Evolutionary conservation across 2,329 filamentous ascomycete species (phyloP).

Genomic region (Pleurostoma richardsiae): DNA sequence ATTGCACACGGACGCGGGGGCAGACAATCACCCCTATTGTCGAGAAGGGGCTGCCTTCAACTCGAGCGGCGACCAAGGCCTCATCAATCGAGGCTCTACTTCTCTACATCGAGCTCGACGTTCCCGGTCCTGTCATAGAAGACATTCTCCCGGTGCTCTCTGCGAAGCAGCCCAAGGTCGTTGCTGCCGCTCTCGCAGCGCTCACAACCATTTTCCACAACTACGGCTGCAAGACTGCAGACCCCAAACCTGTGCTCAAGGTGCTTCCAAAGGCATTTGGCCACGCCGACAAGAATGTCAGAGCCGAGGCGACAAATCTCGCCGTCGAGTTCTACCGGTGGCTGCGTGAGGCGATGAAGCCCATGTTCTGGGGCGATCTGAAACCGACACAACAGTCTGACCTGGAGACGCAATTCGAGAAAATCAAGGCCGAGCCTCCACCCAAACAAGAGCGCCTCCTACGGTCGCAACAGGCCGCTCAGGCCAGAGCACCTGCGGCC

Average conservation of each 20-base stretch:
- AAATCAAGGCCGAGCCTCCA: slow-evolving; percentile 77
- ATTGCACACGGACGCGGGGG: slow-evolving; percentile 71
- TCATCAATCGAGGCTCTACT: slow-evolving; percentile 82
- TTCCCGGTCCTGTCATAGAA: slow-evolving; percentile 79
- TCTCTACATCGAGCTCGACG: slow-evolving; percentile 86
- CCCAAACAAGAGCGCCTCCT: slow-evolving; percentile 90
- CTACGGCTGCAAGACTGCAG: slow-evolving; percentile 90
- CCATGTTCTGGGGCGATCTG: slow-evolving; percentile 92
- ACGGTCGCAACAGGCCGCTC: slow-evolving; percentile 81
- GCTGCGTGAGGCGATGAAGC: slow-evolving; percentile 97
- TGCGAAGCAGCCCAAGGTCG: slow-evolving; percentile 88
- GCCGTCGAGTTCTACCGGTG: slow-evolving; percentile 95
- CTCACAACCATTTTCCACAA: slow-evolving; percentile 84
- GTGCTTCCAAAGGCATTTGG: slow-evolving; percentile 85
- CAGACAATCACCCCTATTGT: slow-evolving; percentile 73
- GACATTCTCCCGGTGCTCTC: slow-evolving; percentile 78
- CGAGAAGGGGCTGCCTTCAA: slow-evolving; percentile 87
- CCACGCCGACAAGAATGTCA: slow-evolving; percentile 96
- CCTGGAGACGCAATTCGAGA: slow-evolving; percentile 89
- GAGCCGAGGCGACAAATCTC: slow-evolving; percentile 86
- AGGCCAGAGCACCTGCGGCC: slow-evolving; percentile 61
- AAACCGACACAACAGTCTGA: slow-evolving; percentile 95
- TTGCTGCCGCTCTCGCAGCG: slow-evolving; percentile 65
- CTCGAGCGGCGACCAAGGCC: slow-evolving; percentile 82
- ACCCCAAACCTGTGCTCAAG: slow-evolving; percentile 91